A percentile compares a stretch with the other conserved stretches of the same genome.
These are phyloP conservation scores for Dendryphion nanum DNA, from an alignment of 2,329 filamentous ascomycete species.

Conservation along the genomic window DNA sequence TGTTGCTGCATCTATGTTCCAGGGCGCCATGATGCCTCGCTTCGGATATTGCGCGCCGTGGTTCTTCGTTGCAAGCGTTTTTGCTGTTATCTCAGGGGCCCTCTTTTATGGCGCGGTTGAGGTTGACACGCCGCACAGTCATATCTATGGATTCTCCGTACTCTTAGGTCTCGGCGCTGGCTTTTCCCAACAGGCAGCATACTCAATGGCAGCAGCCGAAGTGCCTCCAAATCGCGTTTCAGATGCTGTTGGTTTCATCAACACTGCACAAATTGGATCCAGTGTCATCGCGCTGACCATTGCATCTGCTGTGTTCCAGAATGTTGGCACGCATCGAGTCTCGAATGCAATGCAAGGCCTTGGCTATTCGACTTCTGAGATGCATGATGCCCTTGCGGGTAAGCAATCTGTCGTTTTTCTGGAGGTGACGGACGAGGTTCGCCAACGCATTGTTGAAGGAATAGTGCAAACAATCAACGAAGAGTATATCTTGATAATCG, in stretches of 20 bases:
- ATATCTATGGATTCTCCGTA: constrained; percentile 21
- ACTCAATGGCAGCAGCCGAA: constrained; percentile 13
- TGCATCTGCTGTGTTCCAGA: constrained; percentile 23
- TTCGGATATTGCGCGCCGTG: constrained; percentile 21
- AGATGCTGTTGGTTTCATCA: constrained; percentile 20
- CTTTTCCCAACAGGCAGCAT: constrained; percentile 14
- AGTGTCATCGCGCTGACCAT: constrained; percentile 22
- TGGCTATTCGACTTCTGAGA: not conserved
- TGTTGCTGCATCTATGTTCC: constrained; percentile 10
- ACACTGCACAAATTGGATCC: constrained; percentile 21
- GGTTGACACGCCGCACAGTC: not conserved
- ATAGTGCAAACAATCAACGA: not conserved
- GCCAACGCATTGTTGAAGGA: not conserved
- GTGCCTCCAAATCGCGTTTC: constrained; percentile 6
- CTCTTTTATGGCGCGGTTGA: constrained; percentile 12
- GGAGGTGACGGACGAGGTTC: not conserved
- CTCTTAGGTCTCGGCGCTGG: constrained; percentile 21
- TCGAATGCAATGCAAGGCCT: not conserved
- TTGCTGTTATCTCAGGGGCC: constrained; percentile 11
- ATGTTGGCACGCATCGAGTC: constrained; percentile 10
- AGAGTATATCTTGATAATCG: not conserved
- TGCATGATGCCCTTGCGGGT: not conserved
- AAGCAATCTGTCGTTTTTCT: not conserved
- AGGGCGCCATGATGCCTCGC: constrained; percentile 16
- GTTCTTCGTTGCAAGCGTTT: constrained; percentile 11